Percentiles rank a stretch among this genome's conserved stretches.
These are phyloP conservation scores for Melaleuca alternifolia DNA, from an alignment of 345 rosid genomes.

Conservation along the genomic window DNA sequence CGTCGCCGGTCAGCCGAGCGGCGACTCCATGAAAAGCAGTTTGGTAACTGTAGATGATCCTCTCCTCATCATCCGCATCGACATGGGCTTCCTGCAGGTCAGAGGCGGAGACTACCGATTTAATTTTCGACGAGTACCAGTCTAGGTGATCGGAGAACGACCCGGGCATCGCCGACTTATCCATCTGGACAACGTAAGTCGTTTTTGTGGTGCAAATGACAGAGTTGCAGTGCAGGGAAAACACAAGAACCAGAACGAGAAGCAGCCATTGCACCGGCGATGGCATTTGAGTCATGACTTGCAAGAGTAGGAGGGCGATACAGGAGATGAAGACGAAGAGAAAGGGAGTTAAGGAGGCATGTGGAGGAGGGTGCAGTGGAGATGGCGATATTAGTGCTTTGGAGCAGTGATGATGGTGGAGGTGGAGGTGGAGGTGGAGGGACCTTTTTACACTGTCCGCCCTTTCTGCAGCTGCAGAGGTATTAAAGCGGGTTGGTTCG, in stretches of 20 bases:
- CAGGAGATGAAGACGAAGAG: not conserved
- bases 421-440: not conserved
- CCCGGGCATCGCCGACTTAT: constrained; percentile 65
- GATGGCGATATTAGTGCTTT: not conserved
- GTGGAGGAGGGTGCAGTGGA: not conserved
- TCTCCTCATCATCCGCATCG: constrained; percentile 20
- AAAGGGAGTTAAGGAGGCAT: not conserved
- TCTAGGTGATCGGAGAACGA: constrained; percentile 42
- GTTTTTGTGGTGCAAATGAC: constrained; percentile 31
- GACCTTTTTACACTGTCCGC: not conserved
- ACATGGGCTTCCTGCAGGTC: constrained; percentile 5
- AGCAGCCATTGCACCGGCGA: constrained; percentile 14
- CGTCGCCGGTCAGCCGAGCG: constrained; percentile 41
- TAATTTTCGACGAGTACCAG: constrained; percentile 70
- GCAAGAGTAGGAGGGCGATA: not conserved
- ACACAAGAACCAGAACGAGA: constrained; percentile 11
- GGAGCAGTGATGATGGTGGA: not conserved
- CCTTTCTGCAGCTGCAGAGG: not conserved
- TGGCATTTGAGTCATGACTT: not conserved
- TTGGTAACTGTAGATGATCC: constrained; percentile 63
- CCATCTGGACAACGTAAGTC: constrained; percentile 83
- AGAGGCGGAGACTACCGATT: constrained; percentile 22
- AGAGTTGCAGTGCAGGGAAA: constrained; percentile 12
- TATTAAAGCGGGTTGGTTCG: not conserved
- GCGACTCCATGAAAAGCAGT: constrained; percentile 59